A percentile compares a stretch with the other conserved stretches of the same genome.
phyloP scores from a whole-genome alignment of 768 basidiomycete species.

The Hericium erinaceus region DNA sequence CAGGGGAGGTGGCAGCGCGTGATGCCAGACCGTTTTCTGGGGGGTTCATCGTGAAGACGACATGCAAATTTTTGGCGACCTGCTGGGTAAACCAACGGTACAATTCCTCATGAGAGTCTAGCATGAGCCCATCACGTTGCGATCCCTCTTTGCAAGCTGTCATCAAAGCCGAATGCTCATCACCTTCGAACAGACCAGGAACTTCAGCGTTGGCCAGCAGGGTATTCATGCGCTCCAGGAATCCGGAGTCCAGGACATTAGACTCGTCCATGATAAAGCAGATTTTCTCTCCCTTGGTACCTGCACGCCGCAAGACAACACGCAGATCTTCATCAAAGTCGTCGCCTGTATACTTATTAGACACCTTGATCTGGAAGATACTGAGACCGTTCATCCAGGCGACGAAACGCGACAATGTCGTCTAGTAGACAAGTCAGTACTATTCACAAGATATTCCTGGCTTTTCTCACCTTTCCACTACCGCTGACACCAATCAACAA shows the following conservation, averaged over 20 bases:
- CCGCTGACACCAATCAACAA: conserved; percentile 97
- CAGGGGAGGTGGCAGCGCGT: conserved; percentile 93
- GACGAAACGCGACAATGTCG: conserved; percentile 94
- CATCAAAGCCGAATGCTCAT: conserved; percentile 96
- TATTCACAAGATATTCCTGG: background rate
- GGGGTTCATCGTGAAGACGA: conserved; percentile 99
- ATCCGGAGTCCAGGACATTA: conserved; percentile 97
- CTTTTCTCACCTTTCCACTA: conserved; percentile 77
- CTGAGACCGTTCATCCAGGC: conserved; percentile 99
- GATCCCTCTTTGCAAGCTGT: conserved; percentile 99
- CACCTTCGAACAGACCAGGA: conserved; percentile 99
- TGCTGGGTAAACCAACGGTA: conserved; percentile 99
- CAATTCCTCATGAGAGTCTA: conserved; percentile 95
- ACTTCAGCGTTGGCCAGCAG: conserved; percentile 99
- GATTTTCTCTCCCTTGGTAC: conserved; percentile 98
- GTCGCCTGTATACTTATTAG: conserved; percentile 96
- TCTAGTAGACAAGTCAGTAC: conserved; percentile 39
- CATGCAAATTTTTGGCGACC: conserved; percentile 95
- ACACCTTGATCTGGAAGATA: conserved; percentile 99
- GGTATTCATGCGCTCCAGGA: conserved; percentile 99
- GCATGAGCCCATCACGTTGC: conserved; percentile 96
- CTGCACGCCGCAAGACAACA: conserved; percentile 87
- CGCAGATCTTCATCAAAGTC: conserved; percentile 98
- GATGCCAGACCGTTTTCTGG: conserved; percentile 94
- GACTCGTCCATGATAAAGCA: conserved; percentile 99